phyloP scores from a whole-genome alignment of 169 alveolate species.

The Besnoitia besnoiti region DNA sequence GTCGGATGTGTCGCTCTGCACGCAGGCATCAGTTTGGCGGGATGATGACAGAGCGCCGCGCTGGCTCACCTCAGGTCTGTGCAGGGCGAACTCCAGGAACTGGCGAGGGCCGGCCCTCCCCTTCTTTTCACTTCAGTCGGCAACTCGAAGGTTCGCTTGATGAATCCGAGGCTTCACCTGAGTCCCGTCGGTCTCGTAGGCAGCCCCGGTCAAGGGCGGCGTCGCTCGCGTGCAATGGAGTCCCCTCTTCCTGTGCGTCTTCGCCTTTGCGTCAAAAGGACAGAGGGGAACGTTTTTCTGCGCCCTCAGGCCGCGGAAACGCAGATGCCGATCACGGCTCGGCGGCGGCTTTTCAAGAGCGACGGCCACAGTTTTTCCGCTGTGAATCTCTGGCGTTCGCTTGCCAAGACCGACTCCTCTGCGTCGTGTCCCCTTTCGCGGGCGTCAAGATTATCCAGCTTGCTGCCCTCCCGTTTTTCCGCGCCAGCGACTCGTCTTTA shows the following conservation, averaged over 20 bases:
- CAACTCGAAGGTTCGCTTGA: no score
- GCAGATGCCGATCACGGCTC: no score
- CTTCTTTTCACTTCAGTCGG: no score
- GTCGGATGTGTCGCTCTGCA: not conserved
- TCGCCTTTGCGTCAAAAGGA: not conserved
- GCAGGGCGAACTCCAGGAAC: no score
- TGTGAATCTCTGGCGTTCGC: not conserved
- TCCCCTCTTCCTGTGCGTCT: not conserved
- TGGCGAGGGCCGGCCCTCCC: no score
- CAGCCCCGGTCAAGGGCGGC: not conserved
- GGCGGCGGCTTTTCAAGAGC: no score
- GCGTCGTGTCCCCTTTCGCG: conserved; percentile 6
- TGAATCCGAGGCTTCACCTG: not conserved
- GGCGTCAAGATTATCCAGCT: conserved; percentile 23
- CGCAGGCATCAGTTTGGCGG: no score
- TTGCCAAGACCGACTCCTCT: conserved; percentile 1
- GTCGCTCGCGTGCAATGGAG: not conserved
- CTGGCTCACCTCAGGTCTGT: no score
- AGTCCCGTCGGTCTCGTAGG: not conserved
- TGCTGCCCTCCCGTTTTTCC: not conserved
- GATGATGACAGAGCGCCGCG: not conserved
- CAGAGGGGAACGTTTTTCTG: not conserved
- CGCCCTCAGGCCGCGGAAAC: not conserved
- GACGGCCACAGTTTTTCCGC: not conserved
- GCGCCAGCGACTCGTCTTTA: not conserved